Conservation (phyloP, 495 filamentous ascomycete species). For the Hypoxylon fuscum region DNA sequence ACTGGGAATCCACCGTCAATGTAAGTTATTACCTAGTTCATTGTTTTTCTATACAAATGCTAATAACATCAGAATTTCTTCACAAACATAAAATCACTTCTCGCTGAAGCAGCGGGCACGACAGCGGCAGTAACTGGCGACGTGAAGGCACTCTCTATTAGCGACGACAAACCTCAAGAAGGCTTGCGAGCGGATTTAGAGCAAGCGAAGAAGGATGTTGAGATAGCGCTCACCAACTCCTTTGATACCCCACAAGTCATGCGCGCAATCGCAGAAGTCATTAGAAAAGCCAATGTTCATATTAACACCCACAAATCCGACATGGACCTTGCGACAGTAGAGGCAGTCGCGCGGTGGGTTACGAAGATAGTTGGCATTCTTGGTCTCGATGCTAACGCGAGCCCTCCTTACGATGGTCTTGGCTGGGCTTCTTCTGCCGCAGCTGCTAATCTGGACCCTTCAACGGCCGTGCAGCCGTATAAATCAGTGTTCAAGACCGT, state of each 20-base stretch:
- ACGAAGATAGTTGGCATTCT: slow-evolving; percentile 86
- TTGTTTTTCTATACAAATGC: not conserved
- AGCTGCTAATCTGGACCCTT: slow-evolving; percentile 54
- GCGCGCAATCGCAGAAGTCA: slow-evolving; percentile 75
- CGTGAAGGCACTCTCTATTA: slow-evolving; percentile 54
- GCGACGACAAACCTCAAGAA: slow-evolving; percentile 38
- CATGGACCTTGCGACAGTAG: slow-evolving; percentile 61
- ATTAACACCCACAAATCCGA: slow-evolving; percentile 62
- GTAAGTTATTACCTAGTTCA: slow-evolving; percentile 55
- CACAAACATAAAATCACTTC: slow-evolving; percentile 73
- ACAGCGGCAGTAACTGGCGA: slow-evolving; percentile 44
- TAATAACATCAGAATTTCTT: slow-evolving; percentile 78
- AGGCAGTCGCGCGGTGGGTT: slow-evolving; percentile 77
- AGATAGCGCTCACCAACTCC: slow-evolving; percentile 80
- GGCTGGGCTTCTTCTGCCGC: slow-evolving; percentile 84
- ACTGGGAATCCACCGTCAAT: slow-evolving; percentile 83
- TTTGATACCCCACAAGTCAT: slow-evolving; percentile 88
- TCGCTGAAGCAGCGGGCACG: slow-evolving; percentile 52
- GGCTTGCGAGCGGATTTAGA: slow-evolving; percentile 60
- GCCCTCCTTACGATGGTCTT: slow-evolving; percentile 66
- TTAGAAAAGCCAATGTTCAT: slow-evolving; percentile 77
- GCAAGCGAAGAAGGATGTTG: slow-evolving; percentile 68
- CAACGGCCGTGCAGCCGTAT: slow-evolving; percentile 57
- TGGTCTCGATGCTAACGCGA: slow-evolving; percentile 77
- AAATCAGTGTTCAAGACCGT: slow-evolving; percentile 49